Percentiles rank a stretch among this genome's conserved stretches.
Evolutionary conservation across 148 eudicot genomes (phyloP).

Genomic region (Vaccinium darrowii): DNA sequence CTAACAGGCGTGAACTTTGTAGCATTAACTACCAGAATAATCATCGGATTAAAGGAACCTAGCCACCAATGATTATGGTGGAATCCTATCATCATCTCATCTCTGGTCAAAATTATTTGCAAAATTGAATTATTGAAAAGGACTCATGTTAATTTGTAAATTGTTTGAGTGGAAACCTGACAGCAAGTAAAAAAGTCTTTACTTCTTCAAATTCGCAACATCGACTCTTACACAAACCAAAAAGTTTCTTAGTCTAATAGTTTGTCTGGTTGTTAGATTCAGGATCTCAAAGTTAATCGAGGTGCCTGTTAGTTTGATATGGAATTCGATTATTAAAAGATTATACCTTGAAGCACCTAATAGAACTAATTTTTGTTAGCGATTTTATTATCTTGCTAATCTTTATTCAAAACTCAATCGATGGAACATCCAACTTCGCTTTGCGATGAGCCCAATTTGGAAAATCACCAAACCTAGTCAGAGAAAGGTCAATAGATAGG

Average conservation of each 20-base stretch:
- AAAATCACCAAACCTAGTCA: too few relatives aligned
- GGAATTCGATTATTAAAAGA: not conserved
- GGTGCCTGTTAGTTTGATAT: not conserved
- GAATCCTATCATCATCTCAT: not conserved
- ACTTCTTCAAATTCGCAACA: not conserved
- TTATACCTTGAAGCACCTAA: not conserved
- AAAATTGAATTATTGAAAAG: not conserved
- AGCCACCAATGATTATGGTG: not conserved
- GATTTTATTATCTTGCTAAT: too few relatives aligned
- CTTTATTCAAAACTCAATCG: too few relatives aligned
- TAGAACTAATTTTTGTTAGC: too few relatives aligned
- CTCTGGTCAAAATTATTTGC: not conserved
- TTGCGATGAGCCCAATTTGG: too few relatives aligned
- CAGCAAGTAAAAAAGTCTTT: not conserved
- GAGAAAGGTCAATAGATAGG: too few relatives aligned
- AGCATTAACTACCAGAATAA: not conserved
- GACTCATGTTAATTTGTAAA: too few relatives aligned
- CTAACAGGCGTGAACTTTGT: constrained; percentile 6
- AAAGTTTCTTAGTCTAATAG: not conserved
- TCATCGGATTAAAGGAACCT: not conserved
- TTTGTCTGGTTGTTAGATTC: not conserved
- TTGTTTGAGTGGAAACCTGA: not conserved
- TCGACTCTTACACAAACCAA: not conserved
- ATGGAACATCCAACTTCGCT: too few relatives aligned
- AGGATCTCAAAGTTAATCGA: not conserved